Base-by-base conservation (phyloP, 176 grass and related monocot species). In the Aegilops speltoides region DNA sequence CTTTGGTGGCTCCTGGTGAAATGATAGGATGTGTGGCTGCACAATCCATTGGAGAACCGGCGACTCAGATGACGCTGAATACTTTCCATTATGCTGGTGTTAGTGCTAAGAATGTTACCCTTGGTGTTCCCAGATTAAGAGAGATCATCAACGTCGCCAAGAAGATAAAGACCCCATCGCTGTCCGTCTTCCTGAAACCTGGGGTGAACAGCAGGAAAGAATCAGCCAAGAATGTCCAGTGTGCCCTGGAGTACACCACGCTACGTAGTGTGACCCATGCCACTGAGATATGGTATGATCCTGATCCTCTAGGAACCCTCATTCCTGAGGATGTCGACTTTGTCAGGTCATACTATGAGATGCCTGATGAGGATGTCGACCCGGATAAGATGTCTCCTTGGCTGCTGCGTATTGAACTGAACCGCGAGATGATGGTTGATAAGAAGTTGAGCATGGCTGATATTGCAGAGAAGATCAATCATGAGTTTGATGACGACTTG, bases 81-180 rank as follows among this genome's bases (percentile, higher is more conserved):
- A 99, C 92, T 62, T 99, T 99, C 85, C 97, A 99, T 72, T 99
- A 96, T 96, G 97, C 94, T 90, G 94, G 97, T 99, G 97, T 99
- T 34, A 99, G 97, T 87, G 97, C 94, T 33, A 99, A 99, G 92
- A 99, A 99, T 80, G 97, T 99, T 26, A 99, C 97, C 80, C 97
- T 99, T 89, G 92, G 97, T n/a, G 97, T 99, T 89, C 97, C 97
- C 37, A 90, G 97, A 77, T 82, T 99, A 77, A 93, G 94, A 50
- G 97, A 99, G 82, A 99, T 99, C 85, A 99, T 96, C 73, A 99
- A 99, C 32, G 97, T 96, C 60, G 97, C 97, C 83, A 99, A 99
- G 89, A 99, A 99, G 86, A 96, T 96, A 43, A 98, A 98, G 83
- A 98, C 94, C 3, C 96, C 94, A 66, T 96, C 94, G 46, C 87